Evolutionary conservation across 495 filamentous ascomycete species (phyloP).

Genomic region (Extremus antarcticus): DNA sequence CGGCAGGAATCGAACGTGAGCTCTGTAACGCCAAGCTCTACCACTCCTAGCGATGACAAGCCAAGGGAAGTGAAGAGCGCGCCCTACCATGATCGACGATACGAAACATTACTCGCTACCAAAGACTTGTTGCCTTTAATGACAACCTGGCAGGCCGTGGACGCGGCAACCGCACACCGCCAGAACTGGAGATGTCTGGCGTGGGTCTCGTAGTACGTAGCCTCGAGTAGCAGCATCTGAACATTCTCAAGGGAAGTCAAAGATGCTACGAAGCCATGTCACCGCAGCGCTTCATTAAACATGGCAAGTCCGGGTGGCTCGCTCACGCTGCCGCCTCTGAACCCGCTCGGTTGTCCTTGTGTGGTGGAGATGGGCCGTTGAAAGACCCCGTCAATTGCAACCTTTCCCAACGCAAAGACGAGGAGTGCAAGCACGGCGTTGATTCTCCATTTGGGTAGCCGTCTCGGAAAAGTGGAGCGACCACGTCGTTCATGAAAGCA

Average conservation of each 20-base stretch:
- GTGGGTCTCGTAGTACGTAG: slow-evolving; percentile 16
- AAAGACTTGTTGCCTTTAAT: slow-evolving; percentile 45
- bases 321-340: slow-evolving; percentile 39
- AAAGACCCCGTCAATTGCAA: slow-evolving; percentile 39
- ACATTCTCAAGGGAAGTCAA: slow-evolving; percentile 47
- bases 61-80: too few relatives aligned
- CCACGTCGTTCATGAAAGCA: slow-evolving; percentile 36
- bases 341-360: slow-evolving; percentile 39
- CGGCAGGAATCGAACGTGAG: too few relatives aligned
- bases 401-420: slow-evolving; percentile 46
- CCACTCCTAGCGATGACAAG: too few relatives aligned
- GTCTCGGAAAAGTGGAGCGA: slow-evolving; percentile 36
- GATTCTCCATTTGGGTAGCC: slow-evolving; percentile 40
- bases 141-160: slow-evolving; percentile 42
- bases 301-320: slow-evolving; percentile 45
- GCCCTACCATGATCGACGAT: too few relatives aligned
- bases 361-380: slow-evolving; percentile 34
- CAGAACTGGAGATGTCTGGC: slow-evolving; percentile 42
- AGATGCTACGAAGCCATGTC: slow-evolving; percentile 45
- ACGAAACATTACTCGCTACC: too few relatives aligned
- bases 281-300: slow-evolving; percentile 49
- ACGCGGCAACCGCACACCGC: slow-evolving; percentile 43
- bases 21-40: too few relatives aligned
- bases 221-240: slow-evolving; percentile 40
- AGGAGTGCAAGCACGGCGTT: slow-evolving; percentile 42